A percentile compares a stretch with the other conserved stretches of the same genome.
Conservation (phyloP, 1,139 yeast genomes). For the Kazachstania sp. region DNA sequence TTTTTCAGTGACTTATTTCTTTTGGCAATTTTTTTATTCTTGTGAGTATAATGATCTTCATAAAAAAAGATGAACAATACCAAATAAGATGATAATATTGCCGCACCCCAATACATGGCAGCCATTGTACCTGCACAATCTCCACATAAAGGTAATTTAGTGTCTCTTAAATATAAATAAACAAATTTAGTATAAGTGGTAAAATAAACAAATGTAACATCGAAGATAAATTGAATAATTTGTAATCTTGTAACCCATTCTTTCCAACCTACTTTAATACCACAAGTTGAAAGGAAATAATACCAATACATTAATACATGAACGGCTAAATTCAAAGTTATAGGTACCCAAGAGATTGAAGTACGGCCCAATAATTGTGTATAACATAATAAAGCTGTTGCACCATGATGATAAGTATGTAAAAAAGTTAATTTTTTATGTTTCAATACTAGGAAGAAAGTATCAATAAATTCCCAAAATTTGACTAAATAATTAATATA, state of each 20-base stretch:
- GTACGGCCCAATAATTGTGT: constrained; percentile 70
- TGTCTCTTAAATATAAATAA: constrained; percentile 26
- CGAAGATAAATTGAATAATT: constrained; percentile 66
- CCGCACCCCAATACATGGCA: constrained; percentile 66
- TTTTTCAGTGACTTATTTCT: constrained; percentile 20
- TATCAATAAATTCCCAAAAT: constrained; percentile 63
- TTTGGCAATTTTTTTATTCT: constrained; percentile 31
- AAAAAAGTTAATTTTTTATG: constrained; percentile 65
- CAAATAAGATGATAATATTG: constrained; percentile 63
- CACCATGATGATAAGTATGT: constrained; percentile 81
- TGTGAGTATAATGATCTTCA: constrained; percentile 20
- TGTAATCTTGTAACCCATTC: constrained; percentile 83
- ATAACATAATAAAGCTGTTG: constrained; percentile 72
- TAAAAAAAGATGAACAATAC: constrained; percentile 67
- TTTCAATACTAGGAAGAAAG: constrained; percentile 65
- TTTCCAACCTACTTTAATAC: constrained; percentile 83
- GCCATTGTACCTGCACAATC: constrained; percentile 65
- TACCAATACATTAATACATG: constrained; percentile 82
- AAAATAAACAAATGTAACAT: constrained; percentile 65
- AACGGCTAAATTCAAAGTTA: constrained; percentile 61
- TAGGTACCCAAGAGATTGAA: constrained; percentile 74
- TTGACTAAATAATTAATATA: constrained; percentile 69
- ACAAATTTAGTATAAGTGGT: constrained; percentile 53
- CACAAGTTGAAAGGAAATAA: constrained; percentile 72
- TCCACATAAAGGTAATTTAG: constrained; percentile 49